Evolutionary conservation across 768 basidiomycete genomes (phyloP), one percentile per base, ranked within the genome.

Genomic region (Stropharia rugosoannulata): DNA sequence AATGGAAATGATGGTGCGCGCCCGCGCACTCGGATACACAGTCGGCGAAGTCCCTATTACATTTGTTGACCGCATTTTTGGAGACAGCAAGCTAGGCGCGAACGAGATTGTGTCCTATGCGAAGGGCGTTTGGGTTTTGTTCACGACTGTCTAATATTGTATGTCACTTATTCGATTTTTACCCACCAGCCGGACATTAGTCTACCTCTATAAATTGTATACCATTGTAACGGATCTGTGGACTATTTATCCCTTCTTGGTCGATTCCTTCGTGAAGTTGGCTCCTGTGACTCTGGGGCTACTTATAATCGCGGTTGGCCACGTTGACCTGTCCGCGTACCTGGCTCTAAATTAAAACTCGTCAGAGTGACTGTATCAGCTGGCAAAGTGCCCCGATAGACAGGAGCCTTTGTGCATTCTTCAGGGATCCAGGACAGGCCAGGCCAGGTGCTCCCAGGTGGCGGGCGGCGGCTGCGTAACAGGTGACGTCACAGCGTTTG

Each of bases 1-100:
- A 78, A 96, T 96, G 94, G 94, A 96, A 69, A 96, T 95, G 88
- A 95, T 95, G 82, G 94, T 93, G 16, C 83, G 94, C 1, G 94
- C 94, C 4, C 81, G 86, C 18, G 84, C 89, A 1, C 73, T 92
- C 53, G 93, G 91, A 5, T 95, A 93, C 71, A 84, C 80, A 4
- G 85, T 96, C 0, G 94, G 93, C 4, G 94, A 96, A 69, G 82
- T 96, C 22, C 94, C 94, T 1, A 96, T 96, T 59, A 96, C 93
- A 2, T 96, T 96, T 64, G 94, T 95, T 43, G 94, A 96, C 73
- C 83, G 94, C 37, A 87, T 96, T 66, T 95, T 89, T 68, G 94
- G 94, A 0, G 93, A 95, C 73, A 94, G 92, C 70, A 96, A 96
- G 73, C 77, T 96, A 42, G 89, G 91, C 13, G 89, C 90, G 27